Conservation (phyloP, 495 filamentous ascomycete species). For the Hypomontagnella monticulosa region DNA sequence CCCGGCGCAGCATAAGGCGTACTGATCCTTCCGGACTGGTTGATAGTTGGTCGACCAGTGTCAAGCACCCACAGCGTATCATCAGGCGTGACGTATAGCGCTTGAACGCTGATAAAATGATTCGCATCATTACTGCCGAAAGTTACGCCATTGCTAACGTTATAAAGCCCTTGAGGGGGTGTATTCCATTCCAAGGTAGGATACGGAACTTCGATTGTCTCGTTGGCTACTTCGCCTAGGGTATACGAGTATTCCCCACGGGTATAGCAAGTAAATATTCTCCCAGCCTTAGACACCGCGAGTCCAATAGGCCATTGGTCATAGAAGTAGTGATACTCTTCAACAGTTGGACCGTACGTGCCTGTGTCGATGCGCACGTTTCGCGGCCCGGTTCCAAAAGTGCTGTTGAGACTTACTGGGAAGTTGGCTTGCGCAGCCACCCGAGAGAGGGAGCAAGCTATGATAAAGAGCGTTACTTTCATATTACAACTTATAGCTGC, state of each 20-base stretch:
- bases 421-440: slow-evolving; percentile 2
- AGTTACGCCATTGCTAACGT: slow-evolving; percentile 42
- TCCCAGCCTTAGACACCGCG: slow-evolving; percentile 46
- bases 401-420: slow-evolving; percentile 12
- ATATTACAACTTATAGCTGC: no score
- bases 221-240: slow-evolving; percentile 49
- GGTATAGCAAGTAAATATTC: slow-evolving; percentile 54
- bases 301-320: slow-evolving; percentile 57
- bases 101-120: slow-evolving; percentile 53
- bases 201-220: slow-evolving; percentile 50
- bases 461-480: background rate
- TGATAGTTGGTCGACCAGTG: slow-evolving; percentile 52
- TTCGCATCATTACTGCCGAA: slow-evolving; percentile 48
- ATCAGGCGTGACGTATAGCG: slow-evolving; percentile 50
- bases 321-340: slow-evolving; percentile 55
- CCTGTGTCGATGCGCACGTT: slow-evolving; percentile 50
- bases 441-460: background rate
- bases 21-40: slow-evolving; percentile 45
- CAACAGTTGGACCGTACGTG: slow-evolving; percentile 49
- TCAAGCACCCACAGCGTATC: slow-evolving; percentile 57
- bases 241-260: slow-evolving; percentile 49
- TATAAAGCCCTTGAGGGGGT: slow-evolving; percentile 44
- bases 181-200: slow-evolving; percentile 48
- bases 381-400: slow-evolving; percentile 8
- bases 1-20: slow-evolving; percentile 53